Percentiles rank a stretch among this genome's conserved stretches.
These are phyloP conservation scores for Gentiana straminea DNA, from an alignment of 257 asterid genomes.

Conservation along the genomic window DNA sequence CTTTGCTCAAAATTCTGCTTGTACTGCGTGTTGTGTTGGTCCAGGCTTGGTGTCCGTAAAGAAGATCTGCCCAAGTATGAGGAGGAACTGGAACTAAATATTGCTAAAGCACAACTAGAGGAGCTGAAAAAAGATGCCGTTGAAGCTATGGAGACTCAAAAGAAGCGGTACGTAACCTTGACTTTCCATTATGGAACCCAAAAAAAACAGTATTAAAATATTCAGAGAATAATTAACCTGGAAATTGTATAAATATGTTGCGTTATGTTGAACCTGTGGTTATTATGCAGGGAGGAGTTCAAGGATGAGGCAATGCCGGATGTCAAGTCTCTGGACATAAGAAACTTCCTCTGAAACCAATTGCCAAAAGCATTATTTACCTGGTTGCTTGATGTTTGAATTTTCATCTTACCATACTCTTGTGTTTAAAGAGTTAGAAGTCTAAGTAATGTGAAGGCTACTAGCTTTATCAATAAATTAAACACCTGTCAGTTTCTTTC, in stretches of 20 bases:
- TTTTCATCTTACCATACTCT: too few species aligned
- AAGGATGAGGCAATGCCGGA: conserved; percentile 74
- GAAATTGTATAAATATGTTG: background rate
- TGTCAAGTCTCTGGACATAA: conserved; percentile 74
- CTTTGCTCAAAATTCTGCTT: background rate
- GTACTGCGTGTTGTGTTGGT: conserved; percentile 7
- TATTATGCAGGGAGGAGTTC: conserved; percentile 65
- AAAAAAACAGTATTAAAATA: background rate
- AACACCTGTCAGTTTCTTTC: too few species aligned
- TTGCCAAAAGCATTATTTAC: too few species aligned
- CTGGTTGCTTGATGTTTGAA: too few species aligned
- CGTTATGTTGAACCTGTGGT: conserved; percentile 2
- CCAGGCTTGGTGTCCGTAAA: conserved; percentile 71
- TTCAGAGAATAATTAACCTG: too few species aligned
- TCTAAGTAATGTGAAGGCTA: too few species aligned
- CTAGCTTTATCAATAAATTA: too few species aligned
- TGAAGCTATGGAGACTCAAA: conserved; percentile 96
- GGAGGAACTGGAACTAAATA: conserved; percentile 72
- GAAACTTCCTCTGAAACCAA: conserved; percentile 39
- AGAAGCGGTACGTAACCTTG: conserved; percentile 46
- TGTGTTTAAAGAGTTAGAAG: too few species aligned
- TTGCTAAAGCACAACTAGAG: conserved; percentile 82
- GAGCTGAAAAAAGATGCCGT: conserved; percentile 73
- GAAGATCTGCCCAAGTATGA: conserved; percentile 83
- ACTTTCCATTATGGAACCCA: too few species aligned